Evolutionary conservation across 2,329 filamentous ascomycete species (phyloP), one percentile per base, ranked within the genome.

Genomic region (Boeremia exigua): DNA sequence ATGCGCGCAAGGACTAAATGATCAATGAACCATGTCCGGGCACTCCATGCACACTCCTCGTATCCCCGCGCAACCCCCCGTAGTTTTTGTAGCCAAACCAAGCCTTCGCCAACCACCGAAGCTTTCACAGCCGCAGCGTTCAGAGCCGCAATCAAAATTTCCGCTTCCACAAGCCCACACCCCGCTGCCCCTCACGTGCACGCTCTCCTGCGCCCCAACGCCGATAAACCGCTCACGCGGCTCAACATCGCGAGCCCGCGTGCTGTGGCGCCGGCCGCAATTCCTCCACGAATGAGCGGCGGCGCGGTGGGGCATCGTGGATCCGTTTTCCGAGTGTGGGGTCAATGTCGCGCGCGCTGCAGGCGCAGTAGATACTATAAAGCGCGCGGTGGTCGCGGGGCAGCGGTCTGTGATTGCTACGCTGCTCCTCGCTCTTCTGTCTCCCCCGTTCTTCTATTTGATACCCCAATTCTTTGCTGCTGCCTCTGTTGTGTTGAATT

Each of bases 281-380:
- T 55, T 66, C 61, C 59, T 63, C 65, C 65, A 64, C 65, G 52
- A 61, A 67, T 66, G 37, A 56, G 34, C 23, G 25, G 11, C 33
- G 5, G 6, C 3, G 27, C 38, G 46, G 48, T 37, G 58, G 53
- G 50, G 46, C 43, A 48, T 19, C 28, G 17, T 47, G 42, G 48
- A 48, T 52, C 32, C 23, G 28, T 51, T 40, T 38, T 52, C 54
- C 36, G 23, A 23, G 17, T 37, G 47, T 37, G 32, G 44, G 30
- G 19, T 38, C 5, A n/a, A n/a, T n/a, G n/a, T n/a, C n/a, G n/a
- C n/a, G 11, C 1, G 36, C 29, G 10, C 14, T 23, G n/a, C n/a
- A n/a, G n/a, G n/a, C n/a, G n/a, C n/a, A n/a, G n/a, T n/a, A n/a
- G n/a, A n/a, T n/a, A n/a, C n/a, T 52, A 52, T 52, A 52, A 45